Conservation (phyloP, 805 yeast species). For the Teunomyces funiuensis region DNA sequence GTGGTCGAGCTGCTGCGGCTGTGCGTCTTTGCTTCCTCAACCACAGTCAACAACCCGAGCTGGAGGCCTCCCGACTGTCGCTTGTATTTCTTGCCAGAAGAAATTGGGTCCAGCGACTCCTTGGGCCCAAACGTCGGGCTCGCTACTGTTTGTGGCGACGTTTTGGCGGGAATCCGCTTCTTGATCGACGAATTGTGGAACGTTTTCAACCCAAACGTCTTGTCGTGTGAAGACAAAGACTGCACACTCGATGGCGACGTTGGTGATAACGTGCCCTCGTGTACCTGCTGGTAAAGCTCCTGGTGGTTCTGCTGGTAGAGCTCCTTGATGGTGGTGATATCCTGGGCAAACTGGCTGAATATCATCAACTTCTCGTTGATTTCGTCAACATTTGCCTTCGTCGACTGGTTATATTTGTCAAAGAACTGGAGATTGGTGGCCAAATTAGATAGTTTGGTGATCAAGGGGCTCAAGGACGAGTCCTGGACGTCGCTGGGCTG, state of each 20-base stretch:
- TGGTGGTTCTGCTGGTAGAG: conserved; percentile 28
- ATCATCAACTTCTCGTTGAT: conserved; percentile 36
- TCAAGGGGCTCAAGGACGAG: conserved; percentile 15
- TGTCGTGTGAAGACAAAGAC: conserved; percentile 9
- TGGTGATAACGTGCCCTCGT: conserved; percentile 9
- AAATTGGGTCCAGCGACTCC: conserved; percentile 9
- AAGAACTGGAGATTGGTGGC: conserved; percentile 38
- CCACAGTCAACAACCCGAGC: conserved; percentile 38
- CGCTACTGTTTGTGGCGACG: background rate
- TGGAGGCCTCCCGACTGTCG: conserved; percentile 39
- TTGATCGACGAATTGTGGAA: conserved; percentile 34
- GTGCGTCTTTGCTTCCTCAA: conserved; percentile 28
- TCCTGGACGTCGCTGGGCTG: background rate
- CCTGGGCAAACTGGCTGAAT: conserved; percentile 35
- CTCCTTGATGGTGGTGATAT: conserved; percentile 27
- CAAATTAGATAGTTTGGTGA: conserved; percentile 30
- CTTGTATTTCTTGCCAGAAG: conserved; percentile 26
- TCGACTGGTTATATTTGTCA: conserved; percentile 37
- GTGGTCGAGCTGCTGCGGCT: background rate
- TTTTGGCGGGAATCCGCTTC: conserved; percentile 25
- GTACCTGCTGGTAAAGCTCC: conserved; percentile 14
- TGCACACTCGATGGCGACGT: conserved; percentile 6
- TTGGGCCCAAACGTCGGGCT: conserved; percentile 2
- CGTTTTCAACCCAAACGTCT: conserved; percentile 24
- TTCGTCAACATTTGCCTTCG: conserved; percentile 29